Conservation (phyloP, 2,329 filamentous ascomycete species). For the Colletotrichum siamense region DNA sequence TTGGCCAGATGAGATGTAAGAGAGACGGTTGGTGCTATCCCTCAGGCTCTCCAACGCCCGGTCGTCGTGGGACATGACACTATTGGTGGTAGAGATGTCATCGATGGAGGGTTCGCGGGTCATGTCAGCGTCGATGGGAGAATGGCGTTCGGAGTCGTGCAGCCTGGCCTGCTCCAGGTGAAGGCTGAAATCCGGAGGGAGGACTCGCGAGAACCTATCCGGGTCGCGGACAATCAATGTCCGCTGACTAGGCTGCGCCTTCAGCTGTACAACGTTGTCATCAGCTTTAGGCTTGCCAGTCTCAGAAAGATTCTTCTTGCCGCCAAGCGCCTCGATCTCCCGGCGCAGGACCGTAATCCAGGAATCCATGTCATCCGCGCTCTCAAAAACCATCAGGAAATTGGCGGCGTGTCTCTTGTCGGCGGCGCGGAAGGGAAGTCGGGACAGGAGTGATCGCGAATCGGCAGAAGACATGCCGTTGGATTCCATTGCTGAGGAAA, state of each 20-base stretch:
- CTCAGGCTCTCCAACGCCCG: conserved; percentile 62
- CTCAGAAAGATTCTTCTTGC: conserved; percentile 67
- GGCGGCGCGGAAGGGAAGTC: conserved; percentile 63
- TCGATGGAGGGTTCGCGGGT: conserved; percentile 51
- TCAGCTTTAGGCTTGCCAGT: conserved; percentile 58
- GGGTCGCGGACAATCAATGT: conserved; percentile 54
- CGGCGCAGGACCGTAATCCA: conserved; percentile 75
- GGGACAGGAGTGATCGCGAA: conserved; percentile 68
- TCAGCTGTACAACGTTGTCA: conserved; percentile 36
- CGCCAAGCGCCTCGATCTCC: conserved; percentile 74
- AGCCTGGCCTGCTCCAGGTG: conserved; percentile 26
- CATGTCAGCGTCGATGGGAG: conserved; percentile 28
- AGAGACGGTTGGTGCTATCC: conserved; percentile 62
- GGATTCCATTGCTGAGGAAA: conserved; percentile 69
- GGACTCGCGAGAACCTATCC: conserved; percentile 47
- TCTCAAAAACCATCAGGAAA: conserved; percentile 76
- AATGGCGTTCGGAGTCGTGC: conserved; percentile 28
- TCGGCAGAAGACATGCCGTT: conserved; percentile 57
- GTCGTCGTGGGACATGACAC: conserved; percentile 63
- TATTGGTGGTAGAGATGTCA: conserved; percentile 62
- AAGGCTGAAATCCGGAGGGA: conserved; percentile 42
- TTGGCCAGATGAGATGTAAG: conserved; percentile 65
- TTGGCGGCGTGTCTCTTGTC: conserved; percentile 66
- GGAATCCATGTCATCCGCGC: conserved; percentile 74
- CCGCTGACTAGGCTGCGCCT: conserved; percentile 49